These are phyloP conservation scores for Xylaria flabelliformis DNA, from an alignment of 495 filamentous ascomycete genomes.

Conservation along the genomic window DNA sequence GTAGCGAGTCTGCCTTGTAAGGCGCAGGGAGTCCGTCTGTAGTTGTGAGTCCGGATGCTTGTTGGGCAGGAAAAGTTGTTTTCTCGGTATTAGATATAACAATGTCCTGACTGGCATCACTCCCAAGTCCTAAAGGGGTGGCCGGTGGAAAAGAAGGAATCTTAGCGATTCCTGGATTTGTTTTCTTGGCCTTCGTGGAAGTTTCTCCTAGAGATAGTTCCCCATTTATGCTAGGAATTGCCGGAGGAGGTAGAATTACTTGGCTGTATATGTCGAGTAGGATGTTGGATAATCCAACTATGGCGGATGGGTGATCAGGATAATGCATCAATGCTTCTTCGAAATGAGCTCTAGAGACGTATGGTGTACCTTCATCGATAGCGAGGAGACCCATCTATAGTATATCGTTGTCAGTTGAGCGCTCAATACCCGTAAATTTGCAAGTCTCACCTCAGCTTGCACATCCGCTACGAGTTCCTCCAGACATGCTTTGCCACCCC, in stretches of 20 bases:
- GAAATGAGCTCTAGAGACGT: slow-evolving; percentile 73
- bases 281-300: slow-evolving; percentile 80
- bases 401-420: slow-evolving; percentile 14
- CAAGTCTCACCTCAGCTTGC: slow-evolving; percentile 66
- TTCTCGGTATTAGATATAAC: slow-evolving; percentile 20
- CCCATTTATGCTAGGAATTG: slow-evolving; percentile 48
- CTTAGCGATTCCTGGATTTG: not conserved
- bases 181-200: slow-evolving; percentile 27
- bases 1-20: slow-evolving; percentile 59
- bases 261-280: slow-evolving; percentile 85
- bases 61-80: not conserved
- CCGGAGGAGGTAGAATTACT: slow-evolving; percentile 57
- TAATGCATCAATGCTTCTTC: slow-evolving; percentile 79
- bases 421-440: not conserved
- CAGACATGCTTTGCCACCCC: slow-evolving; percentile 75
- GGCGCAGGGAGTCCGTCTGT: slow-evolving; percentile 49
- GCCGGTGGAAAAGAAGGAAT: slow-evolving; percentile 37
- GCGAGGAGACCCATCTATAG: slow-evolving; percentile 71
- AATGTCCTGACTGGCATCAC: slow-evolving; percentile 17
- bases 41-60: slow-evolving; percentile 26
- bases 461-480: slow-evolving; percentile 85
- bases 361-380: slow-evolving; percentile 64
- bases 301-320: slow-evolving; percentile 78
- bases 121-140: slow-evolving; percentile 50
- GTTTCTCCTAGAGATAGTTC: slow-evolving; percentile 29